Conservation (phyloP, 2,329 filamentous ascomycete genomes). For the Fusarium odoratissimum region DNA sequence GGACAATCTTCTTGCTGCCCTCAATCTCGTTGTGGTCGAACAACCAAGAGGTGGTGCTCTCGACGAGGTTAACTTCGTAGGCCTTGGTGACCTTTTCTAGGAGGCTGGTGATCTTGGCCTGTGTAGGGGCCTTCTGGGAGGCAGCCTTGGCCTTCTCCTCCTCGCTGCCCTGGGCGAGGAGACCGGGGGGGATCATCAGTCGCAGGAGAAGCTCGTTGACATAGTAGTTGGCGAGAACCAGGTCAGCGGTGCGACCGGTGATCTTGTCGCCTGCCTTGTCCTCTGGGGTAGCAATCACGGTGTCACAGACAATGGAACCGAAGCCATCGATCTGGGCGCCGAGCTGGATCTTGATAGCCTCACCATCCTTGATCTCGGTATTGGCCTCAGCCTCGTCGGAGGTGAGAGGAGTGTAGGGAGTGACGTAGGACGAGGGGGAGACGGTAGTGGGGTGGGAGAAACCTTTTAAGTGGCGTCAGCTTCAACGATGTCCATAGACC, state of each 20-base stretch:
- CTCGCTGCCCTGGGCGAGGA: constrained; percentile 83
- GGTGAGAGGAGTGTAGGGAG: constrained; percentile 92
- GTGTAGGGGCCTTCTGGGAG: constrained; percentile 82
- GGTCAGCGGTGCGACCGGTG: constrained; percentile 83
- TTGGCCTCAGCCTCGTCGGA: constrained; percentile 88
- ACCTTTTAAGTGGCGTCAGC: constrained; percentile 61
- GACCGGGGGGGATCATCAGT: constrained; percentile 90
- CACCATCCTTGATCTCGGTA: constrained; percentile 81
- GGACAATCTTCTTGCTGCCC: constrained; percentile 96
- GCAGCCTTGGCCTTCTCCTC: constrained; percentile 96
- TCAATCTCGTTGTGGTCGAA: constrained; percentile 99
- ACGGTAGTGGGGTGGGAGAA: constrained; percentile 95
- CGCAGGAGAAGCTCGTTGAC: constrained; percentile 94
- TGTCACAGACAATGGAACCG: constrained; percentile 95
- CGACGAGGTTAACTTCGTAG: constrained; percentile 92
- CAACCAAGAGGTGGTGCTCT: constrained; percentile 97
- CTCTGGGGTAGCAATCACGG: constrained; percentile 76
- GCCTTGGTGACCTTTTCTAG: constrained; percentile 92
- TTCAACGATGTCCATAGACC: constrained; percentile 25
- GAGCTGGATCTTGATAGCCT: constrained; percentile 97
- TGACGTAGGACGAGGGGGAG: constrained; percentile 93
- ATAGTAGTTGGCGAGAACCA: constrained; percentile 91
- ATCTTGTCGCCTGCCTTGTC: constrained; percentile 72
- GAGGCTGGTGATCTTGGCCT: constrained; percentile 86
- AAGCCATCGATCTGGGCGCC: constrained; percentile 98